Percentiles rank a stretch among this genome's conserved stretches.
phyloP scores from a whole-genome alignment of 2,329 filamentous ascomycete genomes.

The Aureobasidium sp. region DNA sequence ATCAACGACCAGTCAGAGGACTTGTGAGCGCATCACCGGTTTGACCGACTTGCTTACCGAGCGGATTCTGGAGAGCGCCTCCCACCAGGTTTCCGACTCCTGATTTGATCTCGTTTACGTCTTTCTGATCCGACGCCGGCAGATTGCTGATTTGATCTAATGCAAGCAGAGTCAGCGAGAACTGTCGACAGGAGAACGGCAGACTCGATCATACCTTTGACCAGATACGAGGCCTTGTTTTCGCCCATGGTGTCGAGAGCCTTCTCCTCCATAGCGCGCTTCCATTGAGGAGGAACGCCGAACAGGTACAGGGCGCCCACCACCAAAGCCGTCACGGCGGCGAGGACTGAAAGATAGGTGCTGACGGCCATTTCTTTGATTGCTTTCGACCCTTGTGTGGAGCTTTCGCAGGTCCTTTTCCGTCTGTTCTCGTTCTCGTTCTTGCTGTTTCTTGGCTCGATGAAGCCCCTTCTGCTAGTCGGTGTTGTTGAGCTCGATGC shows the following conservation, averaged over 20 bases:
- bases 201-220: constrained; percentile 21
- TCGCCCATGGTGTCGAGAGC: constrained; percentile 47
- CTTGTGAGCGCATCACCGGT: constrained; percentile 16
- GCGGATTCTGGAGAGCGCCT: constrained; percentile 31
- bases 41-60: constrained; percentile 26
- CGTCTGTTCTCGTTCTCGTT: not conserved
- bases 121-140: constrained; percentile 29
- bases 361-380: constrained; percentile 22
- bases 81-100: constrained; percentile 28
- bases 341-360: constrained; percentile 24
- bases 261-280: constrained; percentile 40
- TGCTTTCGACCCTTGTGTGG: not conserved
- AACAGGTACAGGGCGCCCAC: constrained; percentile 40
- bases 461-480: constrained; percentile 4
- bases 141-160: constrained; percentile 24
- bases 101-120: constrained; percentile 31
- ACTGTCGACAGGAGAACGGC: not conserved
- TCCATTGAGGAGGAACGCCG: constrained; percentile 41
- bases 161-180: not conserved
- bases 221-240: constrained; percentile 38
- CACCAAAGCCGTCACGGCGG: constrained; percentile 32
- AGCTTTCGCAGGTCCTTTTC: not conserved
- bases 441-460: not conserved
- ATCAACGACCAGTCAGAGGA: constrained; percentile 19
- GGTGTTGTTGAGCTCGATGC: not conserved